Evolutionary conservation across 306 rosid genomes (phyloP).

Genomic region (Betula pendula): DNA sequence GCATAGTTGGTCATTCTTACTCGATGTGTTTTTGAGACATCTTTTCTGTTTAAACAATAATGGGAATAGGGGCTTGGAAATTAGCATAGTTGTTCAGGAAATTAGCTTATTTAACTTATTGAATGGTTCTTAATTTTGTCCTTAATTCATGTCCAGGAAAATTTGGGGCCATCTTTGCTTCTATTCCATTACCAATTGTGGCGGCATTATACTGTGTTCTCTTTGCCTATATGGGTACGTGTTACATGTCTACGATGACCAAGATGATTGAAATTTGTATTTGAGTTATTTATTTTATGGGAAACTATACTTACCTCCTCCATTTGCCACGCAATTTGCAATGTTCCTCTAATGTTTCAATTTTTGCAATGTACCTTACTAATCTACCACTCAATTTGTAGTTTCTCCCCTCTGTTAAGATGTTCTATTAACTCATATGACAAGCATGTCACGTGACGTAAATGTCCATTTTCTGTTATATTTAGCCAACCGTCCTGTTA

Average conservation of each 20-base stretch:
- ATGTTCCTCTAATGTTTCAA: no score
- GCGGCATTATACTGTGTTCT: constrained; percentile 87
- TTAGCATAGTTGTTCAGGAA: not conserved
- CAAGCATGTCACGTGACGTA: no score
- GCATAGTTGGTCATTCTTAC: constrained; percentile 1
- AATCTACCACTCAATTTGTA: no score
- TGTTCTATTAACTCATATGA: no score
- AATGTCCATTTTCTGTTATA: no score
- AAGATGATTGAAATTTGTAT: not conserved
- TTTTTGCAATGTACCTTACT: no score
- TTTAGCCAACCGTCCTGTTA: no score
- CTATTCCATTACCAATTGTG: constrained; percentile 75
- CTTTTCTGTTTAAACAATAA: constrained; percentile 1
- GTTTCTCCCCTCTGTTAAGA: no score
- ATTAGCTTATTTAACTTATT: not conserved
- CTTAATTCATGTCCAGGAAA: constrained; percentile 57
- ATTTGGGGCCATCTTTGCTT: constrained; percentile 90
- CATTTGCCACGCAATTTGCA: no score
- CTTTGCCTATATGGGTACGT: constrained; percentile 80
- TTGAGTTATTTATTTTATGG: not conserved
- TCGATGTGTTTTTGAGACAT: constrained; percentile 3
- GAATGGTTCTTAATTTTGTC: constrained; percentile 8
- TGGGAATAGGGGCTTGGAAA: not conserved
- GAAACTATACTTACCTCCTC: no score
- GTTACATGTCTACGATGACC: not conserved